Evolutionary conservation across 2,329 filamentous ascomycete genomes (phyloP).

Genomic region (Arthrocladium fulminans): DNA sequence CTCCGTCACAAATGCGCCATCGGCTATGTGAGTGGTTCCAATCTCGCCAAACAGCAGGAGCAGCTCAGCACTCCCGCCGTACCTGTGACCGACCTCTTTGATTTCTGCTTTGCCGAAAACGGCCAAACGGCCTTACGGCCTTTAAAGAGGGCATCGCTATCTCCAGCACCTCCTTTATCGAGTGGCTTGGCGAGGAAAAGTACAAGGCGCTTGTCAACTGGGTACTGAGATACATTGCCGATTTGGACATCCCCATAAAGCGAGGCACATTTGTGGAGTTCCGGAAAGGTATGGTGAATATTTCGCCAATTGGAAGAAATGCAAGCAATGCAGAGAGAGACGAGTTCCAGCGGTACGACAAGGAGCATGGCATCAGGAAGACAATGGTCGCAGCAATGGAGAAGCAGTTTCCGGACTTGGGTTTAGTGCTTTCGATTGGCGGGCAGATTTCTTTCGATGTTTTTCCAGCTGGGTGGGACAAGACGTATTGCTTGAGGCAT

Average conservation of each 20-base stretch:
- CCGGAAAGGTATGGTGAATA: conserved; percentile 57
- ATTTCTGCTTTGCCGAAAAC: conserved; percentile 95
- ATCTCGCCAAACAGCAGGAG: conserved; percentile 91
- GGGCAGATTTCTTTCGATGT: conserved; percentile 98
- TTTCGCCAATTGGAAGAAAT: conserved; percentile 64
- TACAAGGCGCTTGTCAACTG: conserved; percentile 55
- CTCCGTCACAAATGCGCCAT: conserved; percentile 84
- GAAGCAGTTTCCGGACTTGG: conserved; percentile 73
- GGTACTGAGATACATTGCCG: conserved; percentile 52
- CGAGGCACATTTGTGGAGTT: conserved; percentile 60
- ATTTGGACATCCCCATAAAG: conserved; percentile 53
- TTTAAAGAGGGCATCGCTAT: conserved; percentile 67
- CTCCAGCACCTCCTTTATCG: conserved; percentile 75
- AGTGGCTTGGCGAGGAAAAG: conserved; percentile 76
- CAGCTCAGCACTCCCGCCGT: conserved; percentile 67
- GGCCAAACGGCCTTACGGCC: conserved; percentile 83
- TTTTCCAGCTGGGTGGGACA: conserved; percentile 96
- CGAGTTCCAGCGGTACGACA: conserved; percentile 75
- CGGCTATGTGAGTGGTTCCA: conserved; percentile 70
- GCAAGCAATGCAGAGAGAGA: conserved; percentile 69
- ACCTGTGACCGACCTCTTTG: conserved; percentile 75
- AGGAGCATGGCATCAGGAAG: conserved; percentile 63
- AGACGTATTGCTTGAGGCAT: conserved; percentile 90
- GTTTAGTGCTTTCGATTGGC: conserved; percentile 88
- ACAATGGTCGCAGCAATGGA: conserved; percentile 68